These are phyloP conservation scores for Diaporthe australafricana DNA, from an alignment of 2,329 filamentous ascomycete genomes.

Conservation along the genomic window DNA sequence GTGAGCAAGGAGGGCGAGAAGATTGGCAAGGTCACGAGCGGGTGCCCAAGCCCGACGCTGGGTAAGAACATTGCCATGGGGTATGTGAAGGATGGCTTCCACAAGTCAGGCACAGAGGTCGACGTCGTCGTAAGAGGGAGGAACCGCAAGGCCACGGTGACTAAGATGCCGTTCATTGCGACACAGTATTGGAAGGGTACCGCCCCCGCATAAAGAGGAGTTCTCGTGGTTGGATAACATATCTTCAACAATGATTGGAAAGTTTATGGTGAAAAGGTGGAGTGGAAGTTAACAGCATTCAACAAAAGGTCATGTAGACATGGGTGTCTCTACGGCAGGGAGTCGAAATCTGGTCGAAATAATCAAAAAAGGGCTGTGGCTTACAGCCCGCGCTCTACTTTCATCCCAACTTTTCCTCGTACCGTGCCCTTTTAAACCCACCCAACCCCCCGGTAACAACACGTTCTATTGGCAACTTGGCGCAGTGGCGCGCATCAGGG, in stretches of 20 bases:
- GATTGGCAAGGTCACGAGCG: slow-evolving; percentile 87
- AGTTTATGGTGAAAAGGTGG: neutral
- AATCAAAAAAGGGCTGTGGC: neutral
- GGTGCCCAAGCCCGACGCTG: slow-evolving; percentile 87
- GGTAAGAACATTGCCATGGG: slow-evolving; percentile 97
- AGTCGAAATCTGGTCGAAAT: neutral
- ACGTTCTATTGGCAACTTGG: neutral
- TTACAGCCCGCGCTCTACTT: neutral
- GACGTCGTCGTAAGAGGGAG: slow-evolving; percentile 82
- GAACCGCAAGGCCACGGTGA: slow-evolving; percentile 78
- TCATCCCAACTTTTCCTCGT: neutral
- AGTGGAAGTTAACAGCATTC: neutral
- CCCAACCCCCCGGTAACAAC: neutral
- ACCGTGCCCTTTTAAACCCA: neutral
- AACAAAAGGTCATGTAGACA: neutral
- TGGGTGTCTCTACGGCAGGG: neutral
- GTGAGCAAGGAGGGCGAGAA: slow-evolving; percentile 72
- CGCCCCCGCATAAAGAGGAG: slow-evolving; percentile 35
- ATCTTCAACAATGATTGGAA: neutral
- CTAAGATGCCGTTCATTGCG: slow-evolving; percentile 90
- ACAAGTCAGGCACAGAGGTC: slow-evolving; percentile 87
- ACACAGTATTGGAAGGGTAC: slow-evolving; percentile 77
- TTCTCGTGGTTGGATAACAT: neutral
- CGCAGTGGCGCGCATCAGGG: neutral
- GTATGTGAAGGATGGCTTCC: slow-evolving; percentile 83